Base-by-base conservation (phyloP, 1,284 basidiomycete species). In the Omphalotus olearius region DNA sequence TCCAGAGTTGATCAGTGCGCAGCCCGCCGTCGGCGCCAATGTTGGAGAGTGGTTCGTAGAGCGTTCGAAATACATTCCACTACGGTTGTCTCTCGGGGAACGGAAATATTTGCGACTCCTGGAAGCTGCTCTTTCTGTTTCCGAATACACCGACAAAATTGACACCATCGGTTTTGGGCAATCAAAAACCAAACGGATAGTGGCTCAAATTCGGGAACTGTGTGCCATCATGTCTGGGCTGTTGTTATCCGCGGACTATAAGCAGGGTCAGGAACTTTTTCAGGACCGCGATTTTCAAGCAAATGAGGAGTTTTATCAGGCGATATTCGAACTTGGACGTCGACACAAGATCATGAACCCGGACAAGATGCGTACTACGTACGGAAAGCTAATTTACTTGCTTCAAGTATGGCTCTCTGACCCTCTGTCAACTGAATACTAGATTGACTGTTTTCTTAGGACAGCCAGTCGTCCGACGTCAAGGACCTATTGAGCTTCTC, bases 321-420 rank as follows among this genome's bases (percentile, higher is more conserved):
- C 73, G 16, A 76, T 90, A 17, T 89, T 90, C 57, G 86, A 90
- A 67, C 73, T 91, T 33, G 87, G 88, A n/a, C 72, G 88, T 51
- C 74, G 89, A 50, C 86, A 91, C 62, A 91, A 91, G 65, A 90
- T 91, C 60, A 90, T 86, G 84, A 91, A 90, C 60, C 86, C 88
- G 0, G 88, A 91, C 62, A 90, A 82, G 62, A 91, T 91, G 88
- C 77, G 89, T n/a, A 82, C 85, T 16, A 91, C 87, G 2, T 91
- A 91, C 57, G 88, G 89, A 16, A 91, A 91, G 61, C 69, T 91
- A 49, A 84, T 91, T 35, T 91, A 91, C 65, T 69, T 91, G 51
- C 75, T 90, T 28, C 87, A 90, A 77, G 85, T 86, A 44, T 37
- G 13, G 3, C n/a, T 13, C 28, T 42, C 11, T 9, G 45, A 26